Evolutionary conservation across 169 alveolate species (phyloP).

Genomic region (Cryptosporidium viatorum): DNA sequence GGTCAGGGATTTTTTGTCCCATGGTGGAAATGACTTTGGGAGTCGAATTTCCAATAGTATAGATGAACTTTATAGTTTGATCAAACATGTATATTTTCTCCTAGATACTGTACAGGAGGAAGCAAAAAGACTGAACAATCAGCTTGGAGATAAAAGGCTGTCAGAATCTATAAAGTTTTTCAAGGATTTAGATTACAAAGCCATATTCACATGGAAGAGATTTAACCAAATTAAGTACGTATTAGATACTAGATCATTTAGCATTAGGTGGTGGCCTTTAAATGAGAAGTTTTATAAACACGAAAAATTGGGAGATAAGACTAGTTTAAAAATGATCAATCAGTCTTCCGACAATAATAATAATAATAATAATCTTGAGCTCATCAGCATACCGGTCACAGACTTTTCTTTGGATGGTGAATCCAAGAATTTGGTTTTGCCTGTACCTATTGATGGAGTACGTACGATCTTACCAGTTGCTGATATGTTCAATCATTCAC

Average conservation of each 20-base stretch:
- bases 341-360: neutral
- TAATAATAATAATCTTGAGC: neutral
- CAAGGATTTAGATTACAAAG: conserved; percentile 14
- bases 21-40: conserved; percentile 50
- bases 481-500: conserved; percentile 67
- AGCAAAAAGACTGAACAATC: conserved; percentile 17
- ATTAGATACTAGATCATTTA: conserved; percentile 62
- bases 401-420: conserved; percentile 28
- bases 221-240: conserved; percentile 38
- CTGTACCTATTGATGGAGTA: conserved; percentile 46
- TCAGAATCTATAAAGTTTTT: conserved; percentile 7
- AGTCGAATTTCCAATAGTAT: conserved; percentile 17
- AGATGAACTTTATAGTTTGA: conserved; percentile 45
- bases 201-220: conserved; percentile 48
- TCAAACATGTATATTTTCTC: conserved; percentile 41
- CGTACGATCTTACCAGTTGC: conserved; percentile 65
- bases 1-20: conserved; percentile 50
- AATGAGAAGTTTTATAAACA: conserved; percentile 3
- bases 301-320: neutral
- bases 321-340: neutral
- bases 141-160: neutral
- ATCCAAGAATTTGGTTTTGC: neutral
- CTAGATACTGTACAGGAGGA: conserved; percentile 1
- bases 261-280: conserved; percentile 66
- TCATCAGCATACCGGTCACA: conserved; percentile 20